Conservation (phyloP, 2,329 filamentous ascomycete genomes). For the Fusarium praegraminearum region DNA sequence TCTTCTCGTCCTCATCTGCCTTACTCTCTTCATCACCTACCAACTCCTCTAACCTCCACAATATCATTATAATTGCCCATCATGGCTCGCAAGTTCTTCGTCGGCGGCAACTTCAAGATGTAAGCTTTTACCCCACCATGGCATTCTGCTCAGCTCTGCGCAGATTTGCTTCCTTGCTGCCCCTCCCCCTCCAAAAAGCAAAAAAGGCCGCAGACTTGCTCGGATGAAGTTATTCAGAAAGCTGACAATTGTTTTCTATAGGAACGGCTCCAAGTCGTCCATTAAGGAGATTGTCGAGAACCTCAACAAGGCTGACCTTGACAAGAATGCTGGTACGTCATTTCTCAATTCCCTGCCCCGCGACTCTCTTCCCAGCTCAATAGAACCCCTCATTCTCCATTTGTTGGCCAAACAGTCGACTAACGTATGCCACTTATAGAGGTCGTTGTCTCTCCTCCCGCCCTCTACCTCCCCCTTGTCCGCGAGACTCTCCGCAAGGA, state of each 20-base stretch:
- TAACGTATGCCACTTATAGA: slow-evolving; percentile 64
- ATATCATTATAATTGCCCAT: slow-evolving; percentile 58
- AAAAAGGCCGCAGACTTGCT: slow-evolving; percentile 48
- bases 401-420: background rate
- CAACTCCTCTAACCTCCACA: slow-evolving; percentile 1
- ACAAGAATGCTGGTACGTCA: slow-evolving; percentile 76
- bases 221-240: slow-evolving; percentile 14
- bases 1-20: slow-evolving; percentile 18
- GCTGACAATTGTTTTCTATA: slow-evolving; percentile 54
- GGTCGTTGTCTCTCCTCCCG: slow-evolving; percentile 92
- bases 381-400: slow-evolving; percentile 25
- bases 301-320: slow-evolving; percentile 87
- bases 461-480: slow-evolving; percentile 89
- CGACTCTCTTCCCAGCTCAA: slow-evolving; percentile 16
- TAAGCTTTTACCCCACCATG: slow-evolving; percentile 61
- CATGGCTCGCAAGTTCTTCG: slow-evolving; percentile 97
- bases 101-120: slow-evolving; percentile 99
- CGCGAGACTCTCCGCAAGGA: slow-evolving; percentile 80
- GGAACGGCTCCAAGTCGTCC: slow-evolving; percentile 92
- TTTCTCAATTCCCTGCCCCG: slow-evolving; percentile 16
- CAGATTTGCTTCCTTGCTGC: slow-evolving; percentile 19
- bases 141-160: slow-evolving; percentile 26
- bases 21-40: slow-evolving; percentile 13
- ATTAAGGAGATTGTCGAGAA: slow-evolving; percentile 92
- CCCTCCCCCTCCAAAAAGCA: slow-evolving; percentile 28